Evolutionary conservation across 305 asterid genomes (phyloP).

Genomic region (Galium porrigens): DNA sequence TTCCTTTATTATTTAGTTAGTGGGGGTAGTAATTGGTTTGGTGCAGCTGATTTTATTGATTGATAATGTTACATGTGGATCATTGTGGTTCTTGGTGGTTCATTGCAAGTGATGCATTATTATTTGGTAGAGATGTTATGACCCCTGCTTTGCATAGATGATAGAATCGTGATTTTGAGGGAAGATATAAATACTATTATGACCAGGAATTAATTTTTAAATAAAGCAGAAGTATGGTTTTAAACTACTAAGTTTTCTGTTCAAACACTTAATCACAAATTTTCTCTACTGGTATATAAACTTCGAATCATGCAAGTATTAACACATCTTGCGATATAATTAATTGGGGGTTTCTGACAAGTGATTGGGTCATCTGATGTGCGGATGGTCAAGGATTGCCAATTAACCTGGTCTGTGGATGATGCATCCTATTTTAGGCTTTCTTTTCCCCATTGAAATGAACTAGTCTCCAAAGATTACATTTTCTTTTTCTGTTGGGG

Average conservation of each 20-base stretch:
- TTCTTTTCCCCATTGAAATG: neutral
- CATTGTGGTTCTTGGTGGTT: neutral
- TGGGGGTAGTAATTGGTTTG: neutral
- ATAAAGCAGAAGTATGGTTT: no score
- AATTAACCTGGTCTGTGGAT: slow-evolving; percentile 6
- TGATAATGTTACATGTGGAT: neutral
- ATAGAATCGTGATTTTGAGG: neutral
- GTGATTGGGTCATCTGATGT: neutral
- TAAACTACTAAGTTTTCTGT: neutral
- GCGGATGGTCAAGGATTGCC: neutral
- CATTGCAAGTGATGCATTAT: neutral
- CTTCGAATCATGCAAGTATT: neutral
- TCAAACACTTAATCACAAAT: neutral
- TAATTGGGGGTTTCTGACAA: neutral
- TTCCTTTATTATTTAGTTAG: neutral
- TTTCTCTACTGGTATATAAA: slow-evolving; percentile 1
- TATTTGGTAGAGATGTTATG: neutral
- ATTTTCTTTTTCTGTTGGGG: slow-evolving; percentile 6
- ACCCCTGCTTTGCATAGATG: neutral
- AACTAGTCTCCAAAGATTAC: neutral
- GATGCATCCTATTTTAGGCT: neutral
- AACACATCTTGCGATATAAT: neutral
- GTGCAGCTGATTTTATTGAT: neutral
- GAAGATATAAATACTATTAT: neutral
- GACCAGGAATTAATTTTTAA: neutral